Percentiles rank a stretch among this genome's conserved stretches.
phyloP scores from a whole-genome alignment of 495 filamentous ascomycete genomes.

The Lasiosphaeris hirsuta region DNA sequence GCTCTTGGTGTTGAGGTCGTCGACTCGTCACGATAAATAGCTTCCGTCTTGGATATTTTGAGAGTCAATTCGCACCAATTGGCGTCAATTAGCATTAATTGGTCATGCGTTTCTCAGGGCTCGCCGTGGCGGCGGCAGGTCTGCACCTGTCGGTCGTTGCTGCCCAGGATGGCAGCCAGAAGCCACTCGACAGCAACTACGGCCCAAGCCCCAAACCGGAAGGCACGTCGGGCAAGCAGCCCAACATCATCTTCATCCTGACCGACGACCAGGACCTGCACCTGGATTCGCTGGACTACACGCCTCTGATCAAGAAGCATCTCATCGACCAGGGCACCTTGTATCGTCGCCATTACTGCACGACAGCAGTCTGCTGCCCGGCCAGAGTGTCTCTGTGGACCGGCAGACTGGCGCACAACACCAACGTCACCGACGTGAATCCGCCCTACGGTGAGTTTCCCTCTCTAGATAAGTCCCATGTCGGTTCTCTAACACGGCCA shows the following conservation, averaged over 20 bases:
- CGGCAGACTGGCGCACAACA: constrained; percentile 67
- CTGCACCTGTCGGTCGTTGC: constrained; percentile 17
- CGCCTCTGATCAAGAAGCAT: constrained; percentile 51
- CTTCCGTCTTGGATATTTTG: no score
- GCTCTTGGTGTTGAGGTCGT: no score
- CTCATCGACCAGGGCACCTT: constrained; percentile 53
- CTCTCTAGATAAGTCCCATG: background rate
- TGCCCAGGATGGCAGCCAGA: constrained; percentile 2
- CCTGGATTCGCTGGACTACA: constrained; percentile 56
- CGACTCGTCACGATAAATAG: no score
- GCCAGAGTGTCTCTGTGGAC: constrained; percentile 62
- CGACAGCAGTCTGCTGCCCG: constrained; percentile 63
- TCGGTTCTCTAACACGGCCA: constrained; percentile 22
- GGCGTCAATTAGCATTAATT: no score
- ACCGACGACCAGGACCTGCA: constrained; percentile 66
- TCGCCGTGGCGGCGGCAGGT: constrained; percentile 15
- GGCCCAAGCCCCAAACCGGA: background rate
- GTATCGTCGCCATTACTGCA: constrained; percentile 58
- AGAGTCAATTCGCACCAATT: no score
- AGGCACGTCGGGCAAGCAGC: constrained; percentile 17
- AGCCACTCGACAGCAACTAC: background rate
- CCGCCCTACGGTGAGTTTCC: constrained; percentile 53
- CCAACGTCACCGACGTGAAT: constrained; percentile 67
- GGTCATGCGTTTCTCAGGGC: constrained; percentile 17
- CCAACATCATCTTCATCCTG: constrained; percentile 63